phyloP scores from a whole-genome alignment of 352 stramenopile species.

The Globisporangium cystogenes region DNA sequence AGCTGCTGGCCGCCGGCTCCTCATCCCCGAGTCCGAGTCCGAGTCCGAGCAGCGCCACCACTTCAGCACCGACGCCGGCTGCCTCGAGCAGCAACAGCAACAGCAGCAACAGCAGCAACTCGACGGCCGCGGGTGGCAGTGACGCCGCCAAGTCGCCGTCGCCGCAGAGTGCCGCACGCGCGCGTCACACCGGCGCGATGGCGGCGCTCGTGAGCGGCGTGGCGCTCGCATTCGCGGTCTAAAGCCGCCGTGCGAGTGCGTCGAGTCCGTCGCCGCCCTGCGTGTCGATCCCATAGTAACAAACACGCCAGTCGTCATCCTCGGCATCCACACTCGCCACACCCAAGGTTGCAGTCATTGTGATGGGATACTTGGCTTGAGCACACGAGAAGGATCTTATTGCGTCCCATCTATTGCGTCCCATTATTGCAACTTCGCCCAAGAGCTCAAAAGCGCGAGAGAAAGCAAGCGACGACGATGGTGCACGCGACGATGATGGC shows the following conservation, averaged over 20 bases:
- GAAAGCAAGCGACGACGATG: too few relatives aligned
- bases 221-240: background rate
- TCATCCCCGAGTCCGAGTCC: conserved; percentile 6
- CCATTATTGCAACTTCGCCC: too few relatives aligned
- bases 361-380: too few relatives aligned
- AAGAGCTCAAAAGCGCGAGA: too few relatives aligned
- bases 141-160: background rate
- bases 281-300: too few relatives aligned
- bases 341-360: too few relatives aligned
- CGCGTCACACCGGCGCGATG: background rate
- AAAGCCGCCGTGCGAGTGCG: background rate
- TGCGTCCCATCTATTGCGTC: too few relatives aligned
- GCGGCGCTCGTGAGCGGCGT: background rate
- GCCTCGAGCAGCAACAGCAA: background rate
- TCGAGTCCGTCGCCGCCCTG: too few relatives aligned
- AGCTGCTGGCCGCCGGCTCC: conserved; percentile 1
- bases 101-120: background rate
- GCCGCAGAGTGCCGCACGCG: background rate
- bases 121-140: background rate
- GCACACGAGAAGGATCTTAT: too few relatives aligned
- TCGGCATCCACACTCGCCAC: too few relatives aligned
- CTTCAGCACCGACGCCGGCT: conserved; percentile 4
- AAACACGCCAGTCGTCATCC: too few relatives aligned
- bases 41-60: background rate
- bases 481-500: background rate